A percentile compares a stretch with the other conserved stretches of the same genome.
Evolutionary conservation across 1,284 basidiomycete species (phyloP).

Genomic region (Sporisorium iseilematis-ciliati): DNA sequence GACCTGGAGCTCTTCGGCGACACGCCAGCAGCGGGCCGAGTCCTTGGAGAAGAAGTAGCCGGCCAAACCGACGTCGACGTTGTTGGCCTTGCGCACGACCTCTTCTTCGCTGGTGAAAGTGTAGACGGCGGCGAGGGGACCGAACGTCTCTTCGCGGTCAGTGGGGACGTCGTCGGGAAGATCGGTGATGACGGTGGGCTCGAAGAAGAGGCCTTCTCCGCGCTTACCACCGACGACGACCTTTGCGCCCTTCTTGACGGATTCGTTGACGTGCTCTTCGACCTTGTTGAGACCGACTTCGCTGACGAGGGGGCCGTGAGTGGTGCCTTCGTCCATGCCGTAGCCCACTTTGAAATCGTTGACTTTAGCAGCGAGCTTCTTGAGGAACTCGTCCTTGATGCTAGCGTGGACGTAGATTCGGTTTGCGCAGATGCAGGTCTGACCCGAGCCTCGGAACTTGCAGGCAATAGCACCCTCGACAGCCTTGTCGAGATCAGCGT

Average conservation of each 20-base stretch:
- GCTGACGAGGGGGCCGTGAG: constrained; percentile 95
- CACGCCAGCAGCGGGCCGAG: constrained; percentile 89
- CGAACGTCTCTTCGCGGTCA: constrained; percentile 68
- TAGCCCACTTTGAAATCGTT: constrained; percentile 90
- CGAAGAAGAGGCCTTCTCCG: constrained; percentile 78
- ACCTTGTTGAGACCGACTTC: constrained; percentile 88
- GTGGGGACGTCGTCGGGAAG: constrained; percentile 77
- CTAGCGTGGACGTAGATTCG: constrained; percentile 75
- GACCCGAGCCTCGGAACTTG: constrained; percentile 93
- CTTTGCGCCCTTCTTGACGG: constrained; percentile 84
- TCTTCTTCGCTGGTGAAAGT: constrained; percentile 94
- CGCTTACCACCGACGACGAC: constrained; percentile 87
- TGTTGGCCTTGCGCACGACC: constrained; percentile 87
- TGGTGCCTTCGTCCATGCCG: constrained; percentile 80
- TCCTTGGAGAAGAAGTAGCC: constrained; percentile 75
- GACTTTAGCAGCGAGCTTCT: constrained; percentile 83
- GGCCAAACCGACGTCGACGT: constrained; percentile 86
- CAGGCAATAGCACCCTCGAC: constrained; percentile 86
- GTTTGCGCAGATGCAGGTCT: constrained; percentile 81
- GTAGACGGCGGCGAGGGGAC: constrained; percentile 72
- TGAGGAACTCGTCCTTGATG: constrained; percentile 84
- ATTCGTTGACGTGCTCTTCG: constrained; percentile 85
- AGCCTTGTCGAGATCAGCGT: constrained; percentile 92
- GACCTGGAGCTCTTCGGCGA: constrained; percentile 96
- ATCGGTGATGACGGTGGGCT: constrained; percentile 88